phyloP scores from a whole-genome alignment of 2,329 filamentous ascomycete species.

The Penicillium sclerotiorum region DNA sequence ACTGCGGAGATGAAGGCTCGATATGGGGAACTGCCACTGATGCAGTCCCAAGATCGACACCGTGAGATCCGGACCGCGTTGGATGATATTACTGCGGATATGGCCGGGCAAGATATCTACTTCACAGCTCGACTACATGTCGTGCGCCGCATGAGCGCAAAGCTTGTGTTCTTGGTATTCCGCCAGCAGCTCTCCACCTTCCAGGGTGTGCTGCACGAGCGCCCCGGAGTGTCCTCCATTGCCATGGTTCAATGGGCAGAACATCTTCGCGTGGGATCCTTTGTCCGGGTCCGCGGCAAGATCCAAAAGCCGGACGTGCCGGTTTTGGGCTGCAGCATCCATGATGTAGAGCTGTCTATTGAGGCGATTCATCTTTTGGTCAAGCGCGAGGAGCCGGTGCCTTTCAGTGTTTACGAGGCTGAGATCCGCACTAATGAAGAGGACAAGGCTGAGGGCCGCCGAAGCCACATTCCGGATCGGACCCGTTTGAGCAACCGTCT shows the following conservation, averaged over 20 bases:
- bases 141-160: slow-evolving; percentile 76
- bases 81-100: slow-evolving; percentile 53
- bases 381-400: slow-evolving; percentile 62
- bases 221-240: slow-evolving; percentile 64
- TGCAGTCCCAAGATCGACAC: slow-evolving; percentile 58
- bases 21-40: slow-evolving; percentile 61
- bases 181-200: slow-evolving; percentile 81
- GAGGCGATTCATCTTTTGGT: slow-evolving; percentile 65
- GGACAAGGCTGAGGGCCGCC: slow-evolving; percentile 57
- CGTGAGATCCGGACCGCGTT: slow-evolving; percentile 53
- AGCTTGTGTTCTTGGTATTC: slow-evolving; percentile 82
- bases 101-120: slow-evolving; percentile 61
- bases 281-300: slow-evolving; percentile 74
- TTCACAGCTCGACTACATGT: slow-evolving; percentile 78
- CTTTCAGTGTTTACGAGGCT: slow-evolving; percentile 71
- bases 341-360: slow-evolving; percentile 75
- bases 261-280: slow-evolving; percentile 74
- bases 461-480: slow-evolving; percentile 68
- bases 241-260: slow-evolving; percentile 87
- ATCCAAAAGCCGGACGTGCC: slow-evolving; percentile 73
- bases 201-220: slow-evolving; percentile 74
- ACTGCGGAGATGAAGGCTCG: slow-evolving; percentile 61
- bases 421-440: slow-evolving; percentile 63
- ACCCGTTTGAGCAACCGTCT: slow-evolving; percentile 78
- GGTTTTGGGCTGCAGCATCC: slow-evolving; percentile 74